Percentiles rank a stretch among this genome's conserved stretches.
phyloP scores from a whole-genome alignment of 1,139 yeast genomes.

The Nakaseomyces kungkrabaensis region DNA sequence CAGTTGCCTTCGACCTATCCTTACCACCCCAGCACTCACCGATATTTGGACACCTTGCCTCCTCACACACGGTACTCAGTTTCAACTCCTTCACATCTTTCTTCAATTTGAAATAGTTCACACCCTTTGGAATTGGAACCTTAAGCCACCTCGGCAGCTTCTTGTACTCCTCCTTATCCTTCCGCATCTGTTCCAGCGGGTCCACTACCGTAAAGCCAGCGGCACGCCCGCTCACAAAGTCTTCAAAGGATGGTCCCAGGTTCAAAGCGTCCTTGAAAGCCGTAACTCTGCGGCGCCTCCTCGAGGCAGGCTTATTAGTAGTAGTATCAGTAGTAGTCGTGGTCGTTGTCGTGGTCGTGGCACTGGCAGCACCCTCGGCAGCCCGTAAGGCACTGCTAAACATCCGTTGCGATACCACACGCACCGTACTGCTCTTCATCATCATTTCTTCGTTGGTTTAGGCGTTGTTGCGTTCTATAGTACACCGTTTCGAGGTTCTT shows the following conservation, averaged over 20 bases:
- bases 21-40: constrained; percentile 99
- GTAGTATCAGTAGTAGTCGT: too few species aligned
- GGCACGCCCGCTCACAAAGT: constrained; percentile 75
- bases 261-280: constrained; percentile 62
- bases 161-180: constrained; percentile 28
- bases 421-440: neutral
- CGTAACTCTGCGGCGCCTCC: constrained; percentile 42
- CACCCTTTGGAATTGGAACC: constrained; percentile 91
- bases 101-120: constrained; percentile 67
- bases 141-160: constrained; percentile 83
- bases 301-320: too few species aligned
- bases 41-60: constrained; percentile 96
- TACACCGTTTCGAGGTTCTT: too few species aligned
- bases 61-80: constrained; percentile 93
- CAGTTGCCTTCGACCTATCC: constrained; percentile 89
- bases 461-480: too few species aligned
- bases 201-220: constrained; percentile 46
- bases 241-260: constrained; percentile 89
- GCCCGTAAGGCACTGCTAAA: neutral
- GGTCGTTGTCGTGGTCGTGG: neutral
- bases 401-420: too few species aligned
- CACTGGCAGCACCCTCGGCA: neutral
- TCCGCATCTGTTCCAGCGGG: constrained; percentile 64
- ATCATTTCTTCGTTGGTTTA: neutral
- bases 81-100: constrained; percentile 81